A percentile compares a stretch with the other conserved stretches of the same genome.
Evolutionary conservation across 768 basidiomycete genomes (phyloP).

Genomic region (Leccinum subtestaceum): DNA sequence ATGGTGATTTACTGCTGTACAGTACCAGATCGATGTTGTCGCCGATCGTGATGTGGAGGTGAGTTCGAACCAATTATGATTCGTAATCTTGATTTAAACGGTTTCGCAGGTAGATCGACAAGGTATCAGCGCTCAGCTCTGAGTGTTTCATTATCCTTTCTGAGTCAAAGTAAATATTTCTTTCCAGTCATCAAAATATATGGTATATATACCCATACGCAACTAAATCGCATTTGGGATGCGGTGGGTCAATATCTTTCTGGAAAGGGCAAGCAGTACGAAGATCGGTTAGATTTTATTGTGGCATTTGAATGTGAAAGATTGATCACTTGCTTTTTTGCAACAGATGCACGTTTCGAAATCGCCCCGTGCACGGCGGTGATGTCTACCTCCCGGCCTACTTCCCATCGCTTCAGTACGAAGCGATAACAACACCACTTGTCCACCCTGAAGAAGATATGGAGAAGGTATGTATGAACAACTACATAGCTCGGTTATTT

Average conservation of each 20-base stretch:
- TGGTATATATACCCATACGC: slow-evolving; percentile 49
- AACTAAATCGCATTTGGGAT: slow-evolving; percentile 48
- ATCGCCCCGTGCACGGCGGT: slow-evolving; percentile 31
- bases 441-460: slow-evolving; percentile 43
- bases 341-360: slow-evolving; percentile 46
- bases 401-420: slow-evolving; percentile 38
- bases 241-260: slow-evolving; percentile 40
- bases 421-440: slow-evolving; percentile 21
- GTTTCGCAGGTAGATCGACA: slow-evolving; percentile 37
- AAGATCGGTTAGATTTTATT: slow-evolving; percentile 38
- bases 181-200: slow-evolving; percentile 45
- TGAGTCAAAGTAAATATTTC: neutral
- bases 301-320: neutral
- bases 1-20: neutral
- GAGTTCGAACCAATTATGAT: slow-evolving; percentile 1
- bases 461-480: slow-evolving; percentile 39
- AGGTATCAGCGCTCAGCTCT: slow-evolving; percentile 25
- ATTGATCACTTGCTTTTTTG: neutral
- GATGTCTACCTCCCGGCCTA: slow-evolving; percentile 49
- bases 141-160: neutral
- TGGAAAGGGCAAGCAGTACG: slow-evolving; percentile 51
- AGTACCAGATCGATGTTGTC: slow-evolving; percentile 52
- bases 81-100: neutral
- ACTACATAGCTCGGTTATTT: neutral
- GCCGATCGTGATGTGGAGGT: slow-evolving; percentile 37